Evolutionary conservation across 306 rosid genomes (phyloP).

Genomic region (Luffa acutangula): DNA sequence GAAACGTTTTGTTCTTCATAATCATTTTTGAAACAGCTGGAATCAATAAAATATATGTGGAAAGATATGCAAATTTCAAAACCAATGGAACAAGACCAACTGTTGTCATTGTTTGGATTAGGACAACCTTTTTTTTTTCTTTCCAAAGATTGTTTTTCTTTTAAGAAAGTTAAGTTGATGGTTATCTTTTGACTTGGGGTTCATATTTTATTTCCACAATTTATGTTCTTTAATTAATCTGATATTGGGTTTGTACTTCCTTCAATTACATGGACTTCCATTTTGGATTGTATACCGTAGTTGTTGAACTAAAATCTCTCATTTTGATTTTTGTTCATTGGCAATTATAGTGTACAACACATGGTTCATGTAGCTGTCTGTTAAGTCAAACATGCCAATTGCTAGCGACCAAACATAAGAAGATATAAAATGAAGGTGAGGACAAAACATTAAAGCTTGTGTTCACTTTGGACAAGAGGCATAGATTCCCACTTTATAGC

Average conservation of each 20-base stretch:
- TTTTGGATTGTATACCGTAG: background rate
- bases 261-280: background rate
- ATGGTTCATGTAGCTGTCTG: background rate
- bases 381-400: slow-evolving; percentile 16
- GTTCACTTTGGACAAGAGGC: background rate
- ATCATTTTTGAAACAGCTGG: slow-evolving; percentile 1
- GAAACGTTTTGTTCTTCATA: background rate
- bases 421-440: background rate
- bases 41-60: background rate
- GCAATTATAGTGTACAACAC: background rate
- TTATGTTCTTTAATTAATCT: background rate
- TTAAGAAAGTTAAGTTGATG: background rate
- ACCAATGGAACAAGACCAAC: background rate
- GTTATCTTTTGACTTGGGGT: background rate
- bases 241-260: background rate
- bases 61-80: background rate
- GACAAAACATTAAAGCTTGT: slow-evolving; percentile 20
- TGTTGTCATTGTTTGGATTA: slow-evolving; percentile 8
- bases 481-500: background rate
- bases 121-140: background rate
- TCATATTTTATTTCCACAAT: background rate
- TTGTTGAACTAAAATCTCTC: background rate
- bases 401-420: slow-evolving; percentile 6
- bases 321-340: background rate
- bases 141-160: background rate